Evolutionary conservation across 768 basidiomycete genomes (phyloP), one percentile per base, ranked within the genome.

Genomic region (Kwoniella dejecticola): DNA sequence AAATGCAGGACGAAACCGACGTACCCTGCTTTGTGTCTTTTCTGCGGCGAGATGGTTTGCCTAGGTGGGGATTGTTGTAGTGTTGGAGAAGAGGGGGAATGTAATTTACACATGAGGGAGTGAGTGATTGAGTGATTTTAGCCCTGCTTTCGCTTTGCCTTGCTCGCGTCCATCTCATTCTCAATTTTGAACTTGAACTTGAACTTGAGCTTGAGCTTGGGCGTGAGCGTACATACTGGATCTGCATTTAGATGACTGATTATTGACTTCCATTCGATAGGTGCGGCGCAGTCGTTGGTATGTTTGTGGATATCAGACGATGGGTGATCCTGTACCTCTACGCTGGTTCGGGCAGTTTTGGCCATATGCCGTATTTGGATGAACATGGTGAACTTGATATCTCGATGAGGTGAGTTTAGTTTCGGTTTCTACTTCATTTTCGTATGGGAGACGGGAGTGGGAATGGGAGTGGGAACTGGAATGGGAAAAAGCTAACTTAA

Each of bases 101-200:
- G 94, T 77, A 99, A 97, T 76, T 85, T 89, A 83, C 96, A 98
- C 75, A 90, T 88, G 52, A 83, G 92, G 84, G 89, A 90, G 95
- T 96, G 74, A 74, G 92, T 87, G 6, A 56, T 23, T 21, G n/a
- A n/a, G n/a, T n/a, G n/a, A n/a, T n/a, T n/a, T n/a, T n/a, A n/a
- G n/a, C n/a, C n/a, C n/a, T n/a, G n/a, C n/a, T n/a, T n/a, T n/a
- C n/a, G n/a, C n/a, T n/a, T n/a, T n/a, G n/a, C n/a, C n/a, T n/a
- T n/a, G n/a, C n/a, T n/a, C n/a, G n/a, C n/a, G n/a, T n/a, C n/a
- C n/a, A n/a, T n/a, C n/a, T n/a, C n/a, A n/a, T n/a, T n/a, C n/a
- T n/a, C n/a, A n/a, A n/a, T n/a, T n/a, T n/a, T n/a, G n/a, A n/a
- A n/a, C n/a, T n/a, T n/a, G n/a, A n/a, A n/a, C n/a, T n/a, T n/a